These are phyloP conservation scores for Saturnispora zaruensis DNA, from an alignment of 805 yeast species.

Conservation along the genomic window DNA sequence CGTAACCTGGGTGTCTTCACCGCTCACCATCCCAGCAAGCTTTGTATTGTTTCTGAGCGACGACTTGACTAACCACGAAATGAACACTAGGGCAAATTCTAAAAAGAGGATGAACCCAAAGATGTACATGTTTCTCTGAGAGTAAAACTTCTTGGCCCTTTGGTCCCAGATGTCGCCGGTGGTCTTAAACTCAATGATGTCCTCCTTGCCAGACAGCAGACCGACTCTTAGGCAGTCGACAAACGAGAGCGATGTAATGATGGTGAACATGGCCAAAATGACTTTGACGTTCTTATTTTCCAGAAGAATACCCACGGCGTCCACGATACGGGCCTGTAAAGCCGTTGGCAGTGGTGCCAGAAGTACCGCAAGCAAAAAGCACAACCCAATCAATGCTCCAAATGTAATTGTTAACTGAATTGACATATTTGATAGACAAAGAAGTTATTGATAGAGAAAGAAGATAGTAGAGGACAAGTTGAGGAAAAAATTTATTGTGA, in stretches of 20 bases:
- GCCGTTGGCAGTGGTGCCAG: slow-evolving; percentile 43
- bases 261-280: slow-evolving; percentile 2
- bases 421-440: slow-evolving; percentile 19
- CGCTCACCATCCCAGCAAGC: slow-evolving; percentile 14
- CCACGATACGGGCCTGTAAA: slow-evolving; percentile 32
- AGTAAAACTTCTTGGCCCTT: slow-evolving; percentile 41
- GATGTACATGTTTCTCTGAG: slow-evolving; percentile 50
- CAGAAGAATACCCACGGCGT: not conserved
- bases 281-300: slow-evolving; percentile 5
- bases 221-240: slow-evolving; percentile 34
- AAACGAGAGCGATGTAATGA: slow-evolving; percentile 37
- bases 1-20: slow-evolving; percentile 21
- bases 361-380: slow-evolving; percentile 34
- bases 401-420: slow-evolving; percentile 31
- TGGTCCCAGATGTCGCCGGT: slow-evolving; percentile 23
- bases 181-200: slow-evolving; percentile 9
- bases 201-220: slow-evolving; percentile 10
- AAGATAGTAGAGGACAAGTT: not conserved
- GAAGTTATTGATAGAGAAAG: not conserved
- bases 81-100: slow-evolving; percentile 37
- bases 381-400: slow-evolving; percentile 36
- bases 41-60: slow-evolving; percentile 31
- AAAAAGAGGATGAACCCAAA: slow-evolving; percentile 47
- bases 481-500: not conserved
- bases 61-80: slow-evolving; percentile 35